Percentiles rank a stretch among this genome's conserved stretches.
phyloP scores from a whole-genome alignment of 2,329 filamentous ascomycete species.

The Trichophyton simii region DNA sequence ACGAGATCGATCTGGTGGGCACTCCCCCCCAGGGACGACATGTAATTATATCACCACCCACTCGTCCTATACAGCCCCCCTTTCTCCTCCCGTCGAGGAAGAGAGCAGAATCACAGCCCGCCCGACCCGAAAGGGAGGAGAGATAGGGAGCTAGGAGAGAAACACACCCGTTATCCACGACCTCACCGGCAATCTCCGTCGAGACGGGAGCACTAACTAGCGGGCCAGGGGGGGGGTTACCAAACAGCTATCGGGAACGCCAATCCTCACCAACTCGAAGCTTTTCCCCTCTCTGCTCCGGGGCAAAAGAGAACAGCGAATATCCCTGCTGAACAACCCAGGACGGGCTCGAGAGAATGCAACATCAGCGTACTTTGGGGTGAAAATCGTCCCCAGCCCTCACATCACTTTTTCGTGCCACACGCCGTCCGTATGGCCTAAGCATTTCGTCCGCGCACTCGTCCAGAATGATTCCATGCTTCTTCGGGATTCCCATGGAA shows the following conservation, averaged over 20 bases:
- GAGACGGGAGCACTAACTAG: not conserved
- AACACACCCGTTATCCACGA: not conserved
- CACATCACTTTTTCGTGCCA: not conserved
- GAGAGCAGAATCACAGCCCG: not conserved
- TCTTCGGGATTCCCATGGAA: not conserved
- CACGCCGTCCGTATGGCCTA: not conserved
- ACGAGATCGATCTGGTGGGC: not conserved
- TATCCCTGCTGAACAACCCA: not conserved
- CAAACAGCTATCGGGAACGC: not conserved
- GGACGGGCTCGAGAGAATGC: not conserved
- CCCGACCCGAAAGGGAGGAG: not conserved
- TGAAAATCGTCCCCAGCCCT: not conserved
- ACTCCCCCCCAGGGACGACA: not conserved
- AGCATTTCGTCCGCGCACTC: not conserved
- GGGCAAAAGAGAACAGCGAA: slow-evolving; percentile 1
- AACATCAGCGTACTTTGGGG: not conserved
- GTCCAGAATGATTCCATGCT: not conserved
- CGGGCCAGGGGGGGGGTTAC: not conserved
- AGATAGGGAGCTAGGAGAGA: not conserved
- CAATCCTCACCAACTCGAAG: not conserved
- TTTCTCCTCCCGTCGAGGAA: not conserved
- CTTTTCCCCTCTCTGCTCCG: not conserved
- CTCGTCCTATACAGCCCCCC: not conserved
- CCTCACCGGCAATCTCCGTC: not conserved
- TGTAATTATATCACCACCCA: not conserved